A percentile compares a stretch with the other conserved stretches of the same genome.
Evolutionary conservation across 2,329 filamentous ascomycete genomes (phyloP).

Genomic region (Fusarium odoratissimum): DNA sequence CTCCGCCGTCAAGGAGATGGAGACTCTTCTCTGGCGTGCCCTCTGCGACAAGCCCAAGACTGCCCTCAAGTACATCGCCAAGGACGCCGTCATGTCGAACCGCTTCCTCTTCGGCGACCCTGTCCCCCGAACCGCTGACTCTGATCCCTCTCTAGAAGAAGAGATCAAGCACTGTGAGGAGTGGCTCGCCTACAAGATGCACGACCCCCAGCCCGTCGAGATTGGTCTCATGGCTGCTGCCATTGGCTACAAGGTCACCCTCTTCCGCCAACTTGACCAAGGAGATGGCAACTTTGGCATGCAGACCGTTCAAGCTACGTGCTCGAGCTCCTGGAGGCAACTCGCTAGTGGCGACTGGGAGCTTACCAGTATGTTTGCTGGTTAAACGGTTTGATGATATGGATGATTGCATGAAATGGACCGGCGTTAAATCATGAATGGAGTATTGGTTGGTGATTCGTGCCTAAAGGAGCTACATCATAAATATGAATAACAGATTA

Average conservation of each 20-base stretch:
- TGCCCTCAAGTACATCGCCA: slow-evolving; percentile 45
- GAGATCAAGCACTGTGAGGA: slow-evolving; percentile 45
- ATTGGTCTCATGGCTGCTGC: slow-evolving; percentile 46
- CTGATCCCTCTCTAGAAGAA: slow-evolving; percentile 44
- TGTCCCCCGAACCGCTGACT: slow-evolving; percentile 36
- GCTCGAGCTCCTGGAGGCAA: slow-evolving; percentile 46
- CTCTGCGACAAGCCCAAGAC: slow-evolving; percentile 47
- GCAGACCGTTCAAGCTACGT: slow-evolving; percentile 42
- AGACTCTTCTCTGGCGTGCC: slow-evolving; percentile 46
- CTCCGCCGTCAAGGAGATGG: slow-evolving; percentile 45
- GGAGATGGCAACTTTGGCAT: slow-evolving; percentile 36
- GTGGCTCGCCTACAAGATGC: slow-evolving; percentile 47
- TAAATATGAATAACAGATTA: slow-evolving; percentile 4
- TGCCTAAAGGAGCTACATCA: slow-evolving; percentile 15
- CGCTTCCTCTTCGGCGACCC: slow-evolving; percentile 45
- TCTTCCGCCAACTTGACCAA: slow-evolving; percentile 43
- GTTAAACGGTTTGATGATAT: slow-evolving; percentile 19
- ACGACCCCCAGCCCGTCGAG: slow-evolving; percentile 44
- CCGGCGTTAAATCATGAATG: slow-evolving; percentile 26
- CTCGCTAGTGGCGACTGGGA: slow-evolving; percentile 46
- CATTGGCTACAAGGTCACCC: slow-evolving; percentile 41
- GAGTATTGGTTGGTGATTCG: slow-evolving; percentile 31
- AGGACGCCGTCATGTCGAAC: slow-evolving; percentile 46
- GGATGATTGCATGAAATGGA: slow-evolving; percentile 24
- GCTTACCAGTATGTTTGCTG: slow-evolving; percentile 45